phyloP scores from a whole-genome alignment of 2,329 filamentous ascomycete genomes.

The Zalaria sp. region DNA sequence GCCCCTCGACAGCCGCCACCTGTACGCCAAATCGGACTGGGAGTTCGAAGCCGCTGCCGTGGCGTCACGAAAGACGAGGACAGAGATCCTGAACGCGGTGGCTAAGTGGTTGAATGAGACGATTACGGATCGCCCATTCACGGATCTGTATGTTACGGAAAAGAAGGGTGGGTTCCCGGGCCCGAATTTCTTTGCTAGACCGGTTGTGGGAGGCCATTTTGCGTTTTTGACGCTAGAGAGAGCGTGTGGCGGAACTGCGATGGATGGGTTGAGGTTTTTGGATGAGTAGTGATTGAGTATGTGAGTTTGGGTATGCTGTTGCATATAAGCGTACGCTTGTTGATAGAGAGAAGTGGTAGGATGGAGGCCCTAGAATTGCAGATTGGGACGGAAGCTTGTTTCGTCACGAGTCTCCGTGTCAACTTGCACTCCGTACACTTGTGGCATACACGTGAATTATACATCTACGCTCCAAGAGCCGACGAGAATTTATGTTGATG shows the following conservation, averaged over 20 bases:
- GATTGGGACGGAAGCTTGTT: too few relatives aligned
- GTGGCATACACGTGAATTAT: too few relatives aligned
- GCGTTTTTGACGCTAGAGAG: conserved; percentile 69
- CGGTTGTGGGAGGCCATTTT: conserved; percentile 77
- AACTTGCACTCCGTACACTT: too few relatives aligned
- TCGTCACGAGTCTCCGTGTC: too few relatives aligned
- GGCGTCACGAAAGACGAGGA: conserved; percentile 51
- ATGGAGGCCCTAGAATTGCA: too few relatives aligned
- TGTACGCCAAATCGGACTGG: conserved; percentile 86
- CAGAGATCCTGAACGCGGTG: conserved; percentile 59
- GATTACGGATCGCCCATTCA: conserved; percentile 57
- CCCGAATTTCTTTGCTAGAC: conserved; percentile 63
- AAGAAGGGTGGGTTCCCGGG: conserved; percentile 61
- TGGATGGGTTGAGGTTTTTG: conserved; percentile 35
- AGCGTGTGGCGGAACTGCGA: conserved; percentile 58
- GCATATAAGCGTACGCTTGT: too few relatives aligned
- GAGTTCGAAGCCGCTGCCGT: conserved; percentile 80
- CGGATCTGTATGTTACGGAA: conserved; percentile 73
- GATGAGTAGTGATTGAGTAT: background rate
- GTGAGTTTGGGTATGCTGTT: background rate
- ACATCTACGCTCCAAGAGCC: too few relatives aligned
- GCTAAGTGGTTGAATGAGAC: conserved; percentile 79
- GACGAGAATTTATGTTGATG: too few relatives aligned
- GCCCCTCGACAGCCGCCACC: conserved; percentile 66
- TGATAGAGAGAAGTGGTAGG: too few relatives aligned